Evolutionary conservation across 2,329 filamentous ascomycete genomes (phyloP).

Genomic region (Neoscytalidium dimidiatum): DNA sequence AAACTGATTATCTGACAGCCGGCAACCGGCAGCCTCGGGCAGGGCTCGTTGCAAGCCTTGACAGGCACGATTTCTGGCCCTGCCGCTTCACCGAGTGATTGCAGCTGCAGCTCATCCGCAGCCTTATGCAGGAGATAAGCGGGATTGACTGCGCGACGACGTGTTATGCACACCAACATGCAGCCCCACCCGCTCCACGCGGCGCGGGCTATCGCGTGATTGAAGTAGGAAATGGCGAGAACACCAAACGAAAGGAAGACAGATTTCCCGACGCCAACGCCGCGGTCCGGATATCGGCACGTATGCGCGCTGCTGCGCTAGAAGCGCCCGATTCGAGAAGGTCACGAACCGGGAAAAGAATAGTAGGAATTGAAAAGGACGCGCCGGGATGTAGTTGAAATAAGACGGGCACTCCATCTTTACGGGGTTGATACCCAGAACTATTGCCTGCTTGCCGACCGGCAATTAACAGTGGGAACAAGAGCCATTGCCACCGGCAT

Average conservation of each 20-base stretch:
- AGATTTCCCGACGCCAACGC: not conserved
- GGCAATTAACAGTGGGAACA: not conserved
- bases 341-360: no score
- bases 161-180: not conserved
- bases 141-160: not conserved
- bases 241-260: conserved; percentile 5
- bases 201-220: not conserved
- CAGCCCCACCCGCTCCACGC: not conserved
- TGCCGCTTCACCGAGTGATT: no score
- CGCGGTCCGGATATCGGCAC: not conserved
- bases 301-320: not conserved
- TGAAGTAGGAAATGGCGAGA: conserved; percentile 5
- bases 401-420: no score
- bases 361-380: no score
- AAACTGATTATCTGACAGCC: no score
- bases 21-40: no score
- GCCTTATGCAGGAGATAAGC: not conserved
- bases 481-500: not conserved
- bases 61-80: no score
- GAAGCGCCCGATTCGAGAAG: no score
- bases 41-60: no score
- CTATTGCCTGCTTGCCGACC: not conserved
- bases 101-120: no score
- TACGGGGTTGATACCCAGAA: no score
- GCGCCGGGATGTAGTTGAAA: no score